Evolutionary conservation across 768 basidiomycete species (phyloP), one percentile per base, ranked within the genome.

Genomic region (Phylloporus sp.): DNA sequence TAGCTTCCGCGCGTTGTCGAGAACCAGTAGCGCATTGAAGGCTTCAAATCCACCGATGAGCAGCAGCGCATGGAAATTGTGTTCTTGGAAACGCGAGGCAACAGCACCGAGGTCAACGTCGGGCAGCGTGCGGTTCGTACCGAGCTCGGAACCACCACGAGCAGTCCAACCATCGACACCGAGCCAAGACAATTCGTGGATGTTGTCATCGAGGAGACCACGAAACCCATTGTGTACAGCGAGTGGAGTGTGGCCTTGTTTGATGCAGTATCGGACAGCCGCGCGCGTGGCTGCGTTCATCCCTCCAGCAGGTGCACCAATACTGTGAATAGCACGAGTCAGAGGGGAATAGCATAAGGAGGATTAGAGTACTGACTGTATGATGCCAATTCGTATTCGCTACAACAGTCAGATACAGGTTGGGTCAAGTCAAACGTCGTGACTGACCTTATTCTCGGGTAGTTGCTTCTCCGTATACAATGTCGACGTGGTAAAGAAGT

Each of bases 241-340:
- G 35, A 97, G 76, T n/a, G 95, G 87, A 23, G 79, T 88, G 67
- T 99, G 97, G 6, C 97, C 95, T 66, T 93, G 90, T 48, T 84
- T 81, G 56, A 93, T 73, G 68, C 94, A 97, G 73, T 93, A 97
- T 11, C 97, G 86, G 20, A 90, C 93, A 6, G 91, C 93, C 24
- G 94, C 87, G 36, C 95, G 88, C 1, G 93, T 97, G 0, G 95
- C 97, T 2, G 97, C 95, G 66, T 98, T 98, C 92, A 98, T 97
- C 9, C 97, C 97, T 41, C 95, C 95, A 2, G 97, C 97, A 5
- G 97, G 95, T 1, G 97, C 97, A 45, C 97, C 95, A 64, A 94
- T 85, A 63, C 94, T 95, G 39, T 26, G 47, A 50, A 11, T 51
- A 31, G 4, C 38, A 16, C 27, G 28, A n/a, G 15, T 55, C 36